Conservation (phyloP, 1,284 basidiomycete species). For the Ceratobasidium sp. region DNA sequence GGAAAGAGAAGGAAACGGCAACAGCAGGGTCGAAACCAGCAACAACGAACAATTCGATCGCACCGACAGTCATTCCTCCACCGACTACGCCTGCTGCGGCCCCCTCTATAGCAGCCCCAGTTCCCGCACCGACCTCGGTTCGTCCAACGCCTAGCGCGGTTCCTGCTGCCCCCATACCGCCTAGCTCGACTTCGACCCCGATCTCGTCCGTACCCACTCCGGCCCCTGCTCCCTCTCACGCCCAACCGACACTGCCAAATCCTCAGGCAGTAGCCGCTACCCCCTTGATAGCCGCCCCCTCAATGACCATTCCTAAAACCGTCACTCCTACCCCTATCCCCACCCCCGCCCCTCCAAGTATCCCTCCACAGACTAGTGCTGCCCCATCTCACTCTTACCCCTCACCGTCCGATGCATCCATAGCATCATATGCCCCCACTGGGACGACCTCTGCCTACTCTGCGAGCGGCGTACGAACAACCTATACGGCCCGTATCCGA, state of each 20-base stretch:
- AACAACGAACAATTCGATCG: not conserved
- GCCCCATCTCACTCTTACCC: too few species aligned
- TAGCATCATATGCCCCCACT: too few species aligned
- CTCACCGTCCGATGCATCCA: too few species aligned
- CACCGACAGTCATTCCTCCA: not conserved
- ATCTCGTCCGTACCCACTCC: not conserved
- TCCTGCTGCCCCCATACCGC: not conserved
- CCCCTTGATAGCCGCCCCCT: not conserved
- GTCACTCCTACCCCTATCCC: too few species aligned
- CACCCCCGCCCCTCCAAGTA: too few species aligned
- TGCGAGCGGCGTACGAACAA: too few species aligned
- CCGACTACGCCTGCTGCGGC: not conserved
- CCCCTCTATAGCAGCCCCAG: not conserved
- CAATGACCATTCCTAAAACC: too few species aligned
- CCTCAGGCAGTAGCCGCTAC: not conserved
- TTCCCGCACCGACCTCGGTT: not conserved
- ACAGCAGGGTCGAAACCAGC: not conserved
- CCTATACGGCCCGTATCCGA: too few species aligned
- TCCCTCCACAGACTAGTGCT: too few species aligned
- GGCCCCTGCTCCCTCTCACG: not conserved
- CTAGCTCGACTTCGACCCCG: not conserved
- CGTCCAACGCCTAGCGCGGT: not conserved
- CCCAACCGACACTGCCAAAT: not conserved
- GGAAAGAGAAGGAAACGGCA: slow-evolving; percentile 28
- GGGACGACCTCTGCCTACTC: too few species aligned